Conservation (phyloP, 2,329 filamentous ascomycete genomes). For the Aspergillus niger region DNA sequence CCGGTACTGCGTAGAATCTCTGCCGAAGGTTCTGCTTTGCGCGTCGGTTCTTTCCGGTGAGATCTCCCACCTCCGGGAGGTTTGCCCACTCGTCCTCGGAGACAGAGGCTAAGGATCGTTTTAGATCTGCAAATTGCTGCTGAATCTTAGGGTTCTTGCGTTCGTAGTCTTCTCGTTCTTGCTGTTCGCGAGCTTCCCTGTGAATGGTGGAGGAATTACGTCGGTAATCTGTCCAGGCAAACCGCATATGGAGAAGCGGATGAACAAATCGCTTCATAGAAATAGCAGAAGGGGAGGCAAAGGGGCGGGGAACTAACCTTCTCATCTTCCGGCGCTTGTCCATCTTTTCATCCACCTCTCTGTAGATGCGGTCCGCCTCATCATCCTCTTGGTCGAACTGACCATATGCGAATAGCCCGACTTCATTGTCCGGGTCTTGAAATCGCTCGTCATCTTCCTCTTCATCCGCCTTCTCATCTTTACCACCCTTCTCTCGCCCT, state of each 20-base stretch:
- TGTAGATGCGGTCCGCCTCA: slow-evolving; percentile 94
- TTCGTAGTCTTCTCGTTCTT: slow-evolving; percentile 93
- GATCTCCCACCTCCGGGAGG: slow-evolving; percentile 91
- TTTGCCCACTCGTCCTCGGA: slow-evolving; percentile 96
- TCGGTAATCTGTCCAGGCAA: slow-evolving; percentile 78
- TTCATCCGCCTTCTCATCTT: slow-evolving; percentile 67
- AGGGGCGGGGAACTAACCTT: slow-evolving; percentile 66
- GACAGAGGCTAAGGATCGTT: slow-evolving; percentile 82
- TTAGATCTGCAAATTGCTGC: slow-evolving; percentile 94
- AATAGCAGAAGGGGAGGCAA: slow-evolving; percentile 23
- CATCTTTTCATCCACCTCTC: slow-evolving; percentile 96
- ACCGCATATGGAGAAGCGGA: slow-evolving; percentile 55
- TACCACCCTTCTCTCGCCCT: slow-evolving; percentile 64
- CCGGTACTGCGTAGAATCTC: slow-evolving; percentile 92
- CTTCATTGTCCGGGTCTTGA: slow-evolving; percentile 96
- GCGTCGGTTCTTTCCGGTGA: slow-evolving; percentile 90
- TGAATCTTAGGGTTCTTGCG: slow-evolving; percentile 97
- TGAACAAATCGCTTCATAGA: slow-evolving; percentile 62
- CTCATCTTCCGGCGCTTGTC: slow-evolving; percentile 80
- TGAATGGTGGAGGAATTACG: slow-evolving; percentile 59
- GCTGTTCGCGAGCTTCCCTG: slow-evolving; percentile 91
- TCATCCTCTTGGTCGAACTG: slow-evolving; percentile 98
- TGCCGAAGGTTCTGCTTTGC: slow-evolving; percentile 79
- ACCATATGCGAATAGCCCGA: slow-evolving; percentile 90
- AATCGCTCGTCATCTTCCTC: slow-evolving; percentile 79